These are phyloP conservation scores for Takakia lepidozioides DNA, from an alignment of 225 moss, liverwort and hornwort genomes.

Conservation along the genomic window DNA sequence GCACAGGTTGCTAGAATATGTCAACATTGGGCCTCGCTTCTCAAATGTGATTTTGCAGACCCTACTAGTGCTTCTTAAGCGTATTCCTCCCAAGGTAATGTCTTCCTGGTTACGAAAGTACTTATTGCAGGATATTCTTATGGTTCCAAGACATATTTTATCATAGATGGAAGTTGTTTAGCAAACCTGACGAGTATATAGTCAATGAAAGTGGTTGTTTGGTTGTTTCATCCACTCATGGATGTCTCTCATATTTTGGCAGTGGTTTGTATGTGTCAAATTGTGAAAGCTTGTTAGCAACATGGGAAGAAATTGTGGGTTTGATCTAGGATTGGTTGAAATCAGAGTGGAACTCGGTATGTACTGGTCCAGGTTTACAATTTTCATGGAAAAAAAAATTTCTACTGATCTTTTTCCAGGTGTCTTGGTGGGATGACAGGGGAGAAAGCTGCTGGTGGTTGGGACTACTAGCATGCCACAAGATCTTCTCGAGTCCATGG, in stretches of 20 bases:
- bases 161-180: background rate
- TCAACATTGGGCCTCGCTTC: slow-evolving; percentile 82
- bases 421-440: slow-evolving; percentile 33
- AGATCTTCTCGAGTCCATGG: slow-evolving; percentile 54
- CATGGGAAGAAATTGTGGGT: no score
- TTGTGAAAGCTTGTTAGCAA: no score
- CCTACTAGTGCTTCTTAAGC: slow-evolving; percentile 76
- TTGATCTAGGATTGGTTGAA: no score
- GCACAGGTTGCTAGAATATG: slow-evolving; percentile 89
- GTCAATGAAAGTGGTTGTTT: no score
- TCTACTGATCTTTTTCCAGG: no score
- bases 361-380: no score
- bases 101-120: background rate
- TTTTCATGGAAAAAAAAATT: no score
- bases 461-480: slow-evolving; percentile 68
- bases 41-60: slow-evolving; percentile 79
- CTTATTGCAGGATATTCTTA: background rate
- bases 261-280: no score
- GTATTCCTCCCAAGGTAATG: slow-evolving; percentile 81
- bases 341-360: no score
- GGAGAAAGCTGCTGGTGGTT: slow-evolving; percentile 72
- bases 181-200: no score
- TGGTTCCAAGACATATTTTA: background rate
- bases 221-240: no score
- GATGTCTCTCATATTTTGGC: no score